These are phyloP conservation scores for Fusarium nelsonii DNA, from an alignment of 2,329 filamentous ascomycete genomes.

Conservation along the genomic window DNA sequence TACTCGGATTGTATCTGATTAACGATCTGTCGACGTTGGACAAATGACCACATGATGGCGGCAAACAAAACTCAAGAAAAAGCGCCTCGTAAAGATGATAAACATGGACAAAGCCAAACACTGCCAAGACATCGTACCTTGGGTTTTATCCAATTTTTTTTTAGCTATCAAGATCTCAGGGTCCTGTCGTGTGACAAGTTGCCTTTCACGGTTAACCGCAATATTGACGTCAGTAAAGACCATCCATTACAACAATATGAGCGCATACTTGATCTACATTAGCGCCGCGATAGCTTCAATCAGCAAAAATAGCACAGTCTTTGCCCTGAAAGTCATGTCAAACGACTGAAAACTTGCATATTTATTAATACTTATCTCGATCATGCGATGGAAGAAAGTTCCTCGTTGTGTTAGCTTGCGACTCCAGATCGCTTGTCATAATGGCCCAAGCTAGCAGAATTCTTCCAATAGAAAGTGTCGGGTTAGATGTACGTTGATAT, in stretches of 20 bases:
- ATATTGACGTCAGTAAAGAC: background rate
- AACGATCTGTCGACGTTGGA: slow-evolving; percentile 1
- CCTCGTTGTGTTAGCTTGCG: background rate
- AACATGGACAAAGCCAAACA: background rate
- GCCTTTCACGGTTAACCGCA: background rate
- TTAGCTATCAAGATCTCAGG: background rate
- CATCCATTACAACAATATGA: too few species aligned
- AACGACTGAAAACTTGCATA: background rate
- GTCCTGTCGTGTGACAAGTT: slow-evolving; percentile 3
- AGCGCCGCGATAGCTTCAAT: too few species aligned
- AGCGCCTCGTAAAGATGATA: too few species aligned
- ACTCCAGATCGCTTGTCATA: too few species aligned
- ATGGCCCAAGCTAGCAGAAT: background rate
- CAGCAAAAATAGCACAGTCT: too few species aligned
- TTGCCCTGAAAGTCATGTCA: background rate
- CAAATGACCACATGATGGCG: background rate
- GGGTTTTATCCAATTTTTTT: background rate
- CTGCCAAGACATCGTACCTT: accelerated
- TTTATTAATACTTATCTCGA: background rate
- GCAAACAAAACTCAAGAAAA: background rate
- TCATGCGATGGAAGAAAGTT: background rate
- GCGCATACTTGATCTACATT: too few species aligned
- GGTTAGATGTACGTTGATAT: background rate
- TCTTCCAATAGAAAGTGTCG: background rate
- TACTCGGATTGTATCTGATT: background rate